Evolutionary conservation across 345 rosid genomes (phyloP).

Genomic region (Microthlaspi erraticum): DNA sequence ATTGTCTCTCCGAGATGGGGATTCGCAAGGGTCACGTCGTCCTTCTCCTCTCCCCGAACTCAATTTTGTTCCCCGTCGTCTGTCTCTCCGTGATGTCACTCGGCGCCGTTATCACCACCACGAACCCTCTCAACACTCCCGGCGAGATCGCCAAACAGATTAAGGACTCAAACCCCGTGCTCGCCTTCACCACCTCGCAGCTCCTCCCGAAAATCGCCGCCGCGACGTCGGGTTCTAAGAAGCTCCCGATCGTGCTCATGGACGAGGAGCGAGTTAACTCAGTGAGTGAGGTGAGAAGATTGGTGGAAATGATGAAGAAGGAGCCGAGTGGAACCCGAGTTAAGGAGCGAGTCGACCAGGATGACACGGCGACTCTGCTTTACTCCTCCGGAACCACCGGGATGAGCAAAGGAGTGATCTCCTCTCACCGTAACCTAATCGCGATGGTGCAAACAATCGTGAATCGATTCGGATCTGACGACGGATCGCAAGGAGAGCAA

Average conservation of each 20-base stretch:
- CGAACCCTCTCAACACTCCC: slow-evolving; percentile 91
- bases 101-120: slow-evolving; percentile 91
- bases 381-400: slow-evolving; percentile 97
- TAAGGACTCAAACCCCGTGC: slow-evolving; percentile 66
- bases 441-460: slow-evolving; percentile 50
- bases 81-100: slow-evolving; percentile 94
- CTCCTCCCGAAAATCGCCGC: slow-evolving; percentile 68
- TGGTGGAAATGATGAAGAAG: slow-evolving; percentile 59
- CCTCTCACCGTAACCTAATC: slow-evolving; percentile 78
- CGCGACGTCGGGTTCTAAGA: background rate
- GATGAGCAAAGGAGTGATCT: slow-evolving; percentile 84
- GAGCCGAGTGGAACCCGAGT: slow-evolving; percentile 49
- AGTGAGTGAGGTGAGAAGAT: slow-evolving; percentile 32
- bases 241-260: slow-evolving; percentile 63
- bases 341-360: slow-evolving; percentile 67
- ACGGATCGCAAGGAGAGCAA: slow-evolving; percentile 53
- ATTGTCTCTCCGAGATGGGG: slow-evolving; percentile 67
- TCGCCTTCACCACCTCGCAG: slow-evolving; percentile 67
- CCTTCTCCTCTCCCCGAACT: slow-evolving; percentile 89
- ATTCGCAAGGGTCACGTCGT: slow-evolving; percentile 81
- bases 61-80: slow-evolving; percentile 83
- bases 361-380: slow-evolving; percentile 91
- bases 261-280: slow-evolving; percentile 44
- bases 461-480: slow-evolving; percentile 52
- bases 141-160: slow-evolving; percentile 80